Evolutionary conservation across 257 asterid species (phyloP).

Genomic region (Mentha longifolia): DNA sequence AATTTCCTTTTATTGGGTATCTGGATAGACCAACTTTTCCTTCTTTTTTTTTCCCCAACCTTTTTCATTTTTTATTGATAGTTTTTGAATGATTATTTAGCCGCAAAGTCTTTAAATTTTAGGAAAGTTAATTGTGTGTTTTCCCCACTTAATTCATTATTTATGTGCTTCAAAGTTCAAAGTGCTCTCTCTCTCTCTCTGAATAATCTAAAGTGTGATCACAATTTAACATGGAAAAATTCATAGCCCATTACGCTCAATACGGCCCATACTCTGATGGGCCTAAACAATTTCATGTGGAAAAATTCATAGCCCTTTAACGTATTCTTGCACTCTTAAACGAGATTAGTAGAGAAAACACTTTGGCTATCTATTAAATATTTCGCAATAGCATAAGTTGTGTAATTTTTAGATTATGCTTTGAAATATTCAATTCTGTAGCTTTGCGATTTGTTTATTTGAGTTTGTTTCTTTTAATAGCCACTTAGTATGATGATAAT

Average conservation of each 20-base stretch:
- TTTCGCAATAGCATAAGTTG: not conserved
- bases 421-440: not conserved
- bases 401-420: not conserved
- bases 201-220: too few relatives aligned
- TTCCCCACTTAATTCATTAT: not conserved
- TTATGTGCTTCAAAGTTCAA: not conserved
- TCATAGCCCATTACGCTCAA: not conserved
- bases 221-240: too few relatives aligned
- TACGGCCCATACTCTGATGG: not conserved
- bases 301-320: too few relatives aligned
- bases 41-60: constrained; percentile 34
- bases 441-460: too few relatives aligned
- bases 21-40: constrained; percentile 38
- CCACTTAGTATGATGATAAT: not conserved
- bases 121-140: not conserved
- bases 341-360: not conserved
- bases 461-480: not conserved
- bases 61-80: constrained; percentile 6
- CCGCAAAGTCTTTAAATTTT: constrained; percentile 31
- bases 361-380: not conserved
- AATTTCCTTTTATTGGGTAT: constrained; percentile 39
- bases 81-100: constrained; percentile 20
- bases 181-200: not conserved
- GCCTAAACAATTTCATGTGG: not conserved
- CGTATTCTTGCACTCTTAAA: too few relatives aligned